Percentiles rank a stretch among this genome's conserved stretches.
Conservation (phyloP, 257 asterid genomes). For the Nicotiana attenuata region DNA sequence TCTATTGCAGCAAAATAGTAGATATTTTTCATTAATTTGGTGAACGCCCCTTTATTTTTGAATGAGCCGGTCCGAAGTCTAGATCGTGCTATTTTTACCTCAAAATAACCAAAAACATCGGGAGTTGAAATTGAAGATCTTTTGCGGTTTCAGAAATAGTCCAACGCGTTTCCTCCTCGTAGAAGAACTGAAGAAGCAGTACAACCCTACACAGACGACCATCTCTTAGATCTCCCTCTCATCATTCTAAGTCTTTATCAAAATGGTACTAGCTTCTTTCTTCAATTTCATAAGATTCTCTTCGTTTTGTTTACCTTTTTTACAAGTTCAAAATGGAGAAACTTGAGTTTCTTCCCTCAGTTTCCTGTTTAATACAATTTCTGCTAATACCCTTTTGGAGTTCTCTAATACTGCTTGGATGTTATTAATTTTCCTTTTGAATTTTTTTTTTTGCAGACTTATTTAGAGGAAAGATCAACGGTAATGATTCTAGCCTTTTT, state of each 20-base stretch:
- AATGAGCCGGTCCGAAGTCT: too few species aligned
- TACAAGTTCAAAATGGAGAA: not conserved
- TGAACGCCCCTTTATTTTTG: too few species aligned
- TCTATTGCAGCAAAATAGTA: too few species aligned
- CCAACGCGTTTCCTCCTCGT: not conserved
- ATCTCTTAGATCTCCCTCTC: not conserved
- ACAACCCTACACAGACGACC: not conserved
- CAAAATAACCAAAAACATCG: too few species aligned
- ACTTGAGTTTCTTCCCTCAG: not conserved
- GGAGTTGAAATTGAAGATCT: too few species aligned
- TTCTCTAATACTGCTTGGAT: not conserved
- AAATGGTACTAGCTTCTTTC: not conserved
- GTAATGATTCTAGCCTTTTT: not conserved
- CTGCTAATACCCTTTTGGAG: not conserved
- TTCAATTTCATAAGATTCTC: not conserved
- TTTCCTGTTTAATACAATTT: not conserved
- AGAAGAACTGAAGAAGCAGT: not conserved
- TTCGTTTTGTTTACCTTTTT: not conserved
- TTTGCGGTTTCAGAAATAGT: not conserved
- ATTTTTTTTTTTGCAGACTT: slow-evolving; percentile 4
- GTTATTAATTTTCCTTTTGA: not conserved
- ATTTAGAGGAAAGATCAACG: slow-evolving; percentile 8
- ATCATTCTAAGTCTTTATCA: not conserved
- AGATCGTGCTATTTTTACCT: too few species aligned
- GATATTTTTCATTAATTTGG: too few species aligned